Evolutionary conservation across 441 rosid genomes (phyloP), one percentile per base, ranked within the genome.

Genomic region (Gossypium laxum): DNA sequence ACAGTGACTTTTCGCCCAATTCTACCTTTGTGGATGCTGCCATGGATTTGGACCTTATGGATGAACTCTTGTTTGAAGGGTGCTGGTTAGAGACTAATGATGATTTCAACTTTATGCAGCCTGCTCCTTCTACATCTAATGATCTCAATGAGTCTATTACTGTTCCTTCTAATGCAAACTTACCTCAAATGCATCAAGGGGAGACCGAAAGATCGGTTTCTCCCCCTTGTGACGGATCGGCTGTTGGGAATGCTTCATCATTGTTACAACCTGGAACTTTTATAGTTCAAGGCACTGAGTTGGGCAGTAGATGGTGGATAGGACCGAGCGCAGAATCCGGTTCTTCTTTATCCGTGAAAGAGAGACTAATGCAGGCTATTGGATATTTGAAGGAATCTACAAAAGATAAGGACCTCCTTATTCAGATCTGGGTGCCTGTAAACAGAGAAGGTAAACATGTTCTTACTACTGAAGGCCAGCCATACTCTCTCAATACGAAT

Each of bases 21-120:
- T 82, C 85, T 74, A 56, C 76, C 72, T 81, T 86, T 71, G 70
- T 81, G 15, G 88, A 80, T 26, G 69, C 87, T 50, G 85, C 85
- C 74, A 83, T 88, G 91, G 96, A 93, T 82, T 81, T 91, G 83
- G 95, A 90, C 81, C 88, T 88, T 75, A 85, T 93, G 91, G 93
- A 93, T 75, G 88, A 93, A 74, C 89, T 91, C 74, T 85, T 91
- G 82, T 80, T 81, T 67, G 92, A 90, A 73, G 93, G 98, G 43
- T 89, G 95, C 81, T 90, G 96, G 93, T 57, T 88, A 26, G 90
- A 88, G 85, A 78, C 89, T 57, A 76, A 82, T 4, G 91, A 84
- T 75, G 78, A 78, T 22, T 77, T 79, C 15, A 79, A 73, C 78
- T 69, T 80, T 62, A 55, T 80, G 74, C 82, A 87, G 71, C 58